Percentiles rank a stretch among this genome's conserved stretches.
These are phyloP conservation scores for Pestalotiopsis sp. DNA, from an alignment of 2,329 filamentous ascomycete genomes.

Conservation along the genomic window DNA sequence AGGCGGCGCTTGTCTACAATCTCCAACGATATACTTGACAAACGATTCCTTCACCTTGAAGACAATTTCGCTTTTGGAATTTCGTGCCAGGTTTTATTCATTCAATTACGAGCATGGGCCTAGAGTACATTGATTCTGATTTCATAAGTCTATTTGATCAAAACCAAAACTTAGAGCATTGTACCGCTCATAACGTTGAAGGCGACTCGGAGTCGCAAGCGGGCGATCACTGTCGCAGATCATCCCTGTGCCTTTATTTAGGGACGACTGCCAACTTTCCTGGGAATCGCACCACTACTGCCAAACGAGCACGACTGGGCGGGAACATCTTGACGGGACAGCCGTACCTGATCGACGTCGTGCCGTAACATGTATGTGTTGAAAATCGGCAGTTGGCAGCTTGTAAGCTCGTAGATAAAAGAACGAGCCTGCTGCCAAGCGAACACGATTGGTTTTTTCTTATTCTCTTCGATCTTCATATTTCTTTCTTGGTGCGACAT, in stretches of 20 bases:
- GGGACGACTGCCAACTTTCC: not conserved
- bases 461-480: not conserved
- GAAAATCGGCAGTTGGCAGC: not conserved
- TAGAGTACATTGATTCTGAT: too few relatives aligned
- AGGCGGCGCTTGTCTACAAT: not conserved
- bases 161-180: not conserved
- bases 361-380: not conserved
- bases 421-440: not conserved
- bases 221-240: slow-evolving; percentile 8
- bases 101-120: too few relatives aligned
- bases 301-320: not conserved
- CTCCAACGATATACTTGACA: not conserved
- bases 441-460: not conserved
- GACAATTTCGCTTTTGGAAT: not conserved
- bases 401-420: not conserved
- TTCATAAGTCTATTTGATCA: not conserved
- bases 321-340: not conserved
- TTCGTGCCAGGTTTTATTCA: too few relatives aligned
- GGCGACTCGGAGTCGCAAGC: not conserved
- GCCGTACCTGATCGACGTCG: not conserved
- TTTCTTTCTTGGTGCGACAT: not conserved
- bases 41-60: not conserved
- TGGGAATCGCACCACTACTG: not conserved
- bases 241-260: slow-evolving; percentile 8
- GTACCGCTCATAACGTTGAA: not conserved